Evolutionary conservation across 2,329 filamentous ascomycete genomes (phyloP).

Genomic region (Alternaria triticina): DNA sequence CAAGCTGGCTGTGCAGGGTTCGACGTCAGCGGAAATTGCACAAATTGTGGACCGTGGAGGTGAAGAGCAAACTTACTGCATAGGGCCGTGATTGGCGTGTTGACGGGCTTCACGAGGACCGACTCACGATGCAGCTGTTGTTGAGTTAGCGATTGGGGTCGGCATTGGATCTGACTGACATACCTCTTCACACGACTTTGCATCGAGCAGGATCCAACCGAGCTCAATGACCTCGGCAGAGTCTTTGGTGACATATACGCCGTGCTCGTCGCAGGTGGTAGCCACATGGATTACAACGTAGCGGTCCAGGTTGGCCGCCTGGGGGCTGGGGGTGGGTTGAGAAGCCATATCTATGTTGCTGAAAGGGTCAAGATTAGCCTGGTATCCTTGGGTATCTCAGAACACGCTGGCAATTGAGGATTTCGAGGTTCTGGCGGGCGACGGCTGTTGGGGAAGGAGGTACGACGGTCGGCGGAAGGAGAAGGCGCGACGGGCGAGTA

Average conservation of each 20-base stretch:
- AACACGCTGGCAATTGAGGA: constrained; percentile 8
- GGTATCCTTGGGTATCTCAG: constrained; percentile 11
- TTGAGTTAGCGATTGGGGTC: constrained; percentile 18
- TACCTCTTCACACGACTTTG: constrained; percentile 91
- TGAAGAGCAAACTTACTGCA: constrained; percentile 76
- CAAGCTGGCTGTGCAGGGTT: constrained; percentile 73
- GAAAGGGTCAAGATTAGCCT: constrained; percentile 1
- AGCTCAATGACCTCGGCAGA: constrained; percentile 99
- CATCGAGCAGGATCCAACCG: constrained; percentile 95
- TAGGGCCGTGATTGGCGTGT: constrained; percentile 96
- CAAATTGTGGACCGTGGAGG: not conserved
- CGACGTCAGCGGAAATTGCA: constrained; percentile 14
- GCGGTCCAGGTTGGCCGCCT: constrained; percentile 72
- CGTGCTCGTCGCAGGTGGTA: constrained; percentile 98
- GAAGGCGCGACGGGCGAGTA: constrained; percentile 20
- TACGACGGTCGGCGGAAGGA: constrained; percentile 9
- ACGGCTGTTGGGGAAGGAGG: constrained; percentile 17
- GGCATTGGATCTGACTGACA: constrained; percentile 5
- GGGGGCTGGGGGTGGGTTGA: constrained; percentile 37
- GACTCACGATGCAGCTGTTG: constrained; percentile 89
- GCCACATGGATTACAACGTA: constrained; percentile 99
- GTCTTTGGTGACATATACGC: constrained; percentile 98
- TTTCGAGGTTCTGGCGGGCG: constrained; percentile 1
- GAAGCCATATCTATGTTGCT: constrained; percentile 32
- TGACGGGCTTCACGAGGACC: constrained; percentile 96